phyloP scores from a whole-genome alignment of 2,329 filamentous ascomycete genomes.

The Rhinocladiella similis region DNA sequence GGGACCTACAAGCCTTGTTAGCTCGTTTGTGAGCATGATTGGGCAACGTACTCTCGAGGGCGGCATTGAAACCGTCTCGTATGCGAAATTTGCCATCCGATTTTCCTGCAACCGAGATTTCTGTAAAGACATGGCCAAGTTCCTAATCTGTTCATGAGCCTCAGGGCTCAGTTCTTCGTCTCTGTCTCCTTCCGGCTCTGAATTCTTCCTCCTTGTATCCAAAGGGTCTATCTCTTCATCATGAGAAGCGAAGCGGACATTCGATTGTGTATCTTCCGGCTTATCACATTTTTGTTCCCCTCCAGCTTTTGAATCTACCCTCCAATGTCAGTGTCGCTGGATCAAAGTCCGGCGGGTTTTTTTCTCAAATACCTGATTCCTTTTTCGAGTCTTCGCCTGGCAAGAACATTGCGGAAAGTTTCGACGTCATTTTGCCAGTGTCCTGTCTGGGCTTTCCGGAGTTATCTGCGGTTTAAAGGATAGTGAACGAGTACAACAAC shows the following conservation, averaged over 20 bases:
- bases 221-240: conserved; percentile 67
- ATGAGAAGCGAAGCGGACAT: conserved; percentile 71
- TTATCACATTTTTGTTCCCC: conserved; percentile 20
- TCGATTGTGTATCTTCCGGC: conserved; percentile 32
- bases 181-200: conserved; percentile 20
- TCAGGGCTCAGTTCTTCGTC: conserved; percentile 40
- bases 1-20: conserved; percentile 25
- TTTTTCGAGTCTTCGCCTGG: conserved; percentile 26
- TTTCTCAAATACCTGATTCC: conserved; percentile 21
- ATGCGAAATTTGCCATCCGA: conserved; percentile 82
- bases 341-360: neutral
- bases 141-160: conserved; percentile 65
- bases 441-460: neutral
- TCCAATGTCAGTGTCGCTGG: conserved; percentile 8
- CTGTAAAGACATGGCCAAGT: conserved; percentile 71
- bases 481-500: conserved; percentile 22
- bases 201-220: conserved; percentile 13
- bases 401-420: conserved; percentile 26
- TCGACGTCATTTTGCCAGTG: conserved; percentile 26
- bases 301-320: conserved; percentile 34
- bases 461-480: neutral
- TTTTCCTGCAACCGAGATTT: conserved; percentile 75
- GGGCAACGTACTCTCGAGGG: conserved; percentile 41
- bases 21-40: neutral
- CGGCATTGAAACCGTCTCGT: conserved; percentile 87